Base-by-base conservation (phyloP, 1,139 yeast genomes). In the Suhomyces wounanorum region DNA sequence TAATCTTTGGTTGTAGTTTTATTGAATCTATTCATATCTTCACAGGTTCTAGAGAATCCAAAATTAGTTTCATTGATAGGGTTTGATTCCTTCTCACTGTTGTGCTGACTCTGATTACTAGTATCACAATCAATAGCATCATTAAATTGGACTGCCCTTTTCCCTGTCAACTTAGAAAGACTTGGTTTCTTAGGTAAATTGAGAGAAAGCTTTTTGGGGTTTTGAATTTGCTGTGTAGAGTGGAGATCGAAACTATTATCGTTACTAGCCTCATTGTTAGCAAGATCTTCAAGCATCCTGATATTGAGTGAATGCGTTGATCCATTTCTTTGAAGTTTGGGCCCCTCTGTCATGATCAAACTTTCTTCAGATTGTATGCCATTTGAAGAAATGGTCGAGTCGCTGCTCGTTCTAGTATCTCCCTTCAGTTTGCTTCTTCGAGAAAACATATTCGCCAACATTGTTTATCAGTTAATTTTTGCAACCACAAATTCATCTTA, bases 171-270 rank as follows among this genome's bases (percentile, higher is more conserved):
- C 36, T 26, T 41, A 9, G 49, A 38, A 23, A 52, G 44, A 30
- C 47, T 43, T 7, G 51, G 40, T 37, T 38, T 50, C 11, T 17
- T 40, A 10, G 42, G 39, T 13, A 48, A n/a, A 8, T 33, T 43
- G 8, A 45, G 45, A 1, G 53, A 42, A 48, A 55, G 31, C 40
- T 55, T 56, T 16, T 47, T 49, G 35, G 52, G 49, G 14, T 54
- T 41, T 25, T 49, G 33, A 14, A 57, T 25, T 35, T 50, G 48
- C 8, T 54, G 47, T 3, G 55, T 44, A 4, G 53, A 47, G 39
- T 52, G 55, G 0, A 56, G 58, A 42, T 57, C 60, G 43, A 55
- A 48, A 31, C 58, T 55, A 9, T 40, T 43, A 14, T 57, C 59
- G 3, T 49, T 47, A 21, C 49, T 50, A 13, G 17, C 40, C 6